A percentile compares a stretch with the other conserved stretches of the same genome.
Evolutionary conservation across 176 grass and related monocot species (phyloP).

Genomic region (Neostapfia colusana): DNA sequence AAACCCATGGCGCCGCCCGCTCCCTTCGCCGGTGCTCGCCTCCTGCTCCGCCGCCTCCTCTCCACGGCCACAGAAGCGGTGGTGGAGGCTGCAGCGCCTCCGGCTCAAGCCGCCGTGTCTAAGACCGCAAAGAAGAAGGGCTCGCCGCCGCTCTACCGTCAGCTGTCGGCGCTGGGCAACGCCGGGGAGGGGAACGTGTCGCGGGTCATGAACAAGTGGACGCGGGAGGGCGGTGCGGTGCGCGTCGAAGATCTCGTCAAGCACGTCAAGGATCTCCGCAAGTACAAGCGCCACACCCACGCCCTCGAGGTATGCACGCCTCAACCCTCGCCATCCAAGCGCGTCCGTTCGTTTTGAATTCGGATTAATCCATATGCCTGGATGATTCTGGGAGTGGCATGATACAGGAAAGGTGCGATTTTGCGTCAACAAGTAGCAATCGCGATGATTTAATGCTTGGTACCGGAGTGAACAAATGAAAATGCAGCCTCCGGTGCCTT

Average conservation of each 20-base stretch:
- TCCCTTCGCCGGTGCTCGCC: conserved; percentile 23
- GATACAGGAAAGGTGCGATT: background rate
- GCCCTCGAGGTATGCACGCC: conserved; percentile 58
- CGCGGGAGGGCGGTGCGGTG: conserved; percentile 42
- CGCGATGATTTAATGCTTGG: background rate
- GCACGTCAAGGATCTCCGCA: conserved; percentile 66
- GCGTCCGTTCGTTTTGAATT: background rate
- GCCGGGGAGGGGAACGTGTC: conserved; percentile 51
- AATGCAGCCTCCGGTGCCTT: background rate
- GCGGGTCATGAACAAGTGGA: conserved; percentile 62
- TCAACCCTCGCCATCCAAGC: background rate
- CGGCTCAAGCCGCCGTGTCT: background rate
- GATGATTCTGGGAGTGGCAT: background rate
- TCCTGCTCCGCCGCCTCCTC: conserved; percentile 39
- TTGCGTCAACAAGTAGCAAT: background rate
- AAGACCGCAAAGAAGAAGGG: background rate
- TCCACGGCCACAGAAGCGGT: conserved; percentile 24
- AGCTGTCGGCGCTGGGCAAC: conserved; percentile 56
- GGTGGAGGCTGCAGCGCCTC: background rate
- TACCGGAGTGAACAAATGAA: background rate
- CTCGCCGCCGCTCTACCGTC: conserved; percentile 45
- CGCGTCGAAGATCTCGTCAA: conserved; percentile 40
- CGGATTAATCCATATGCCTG: background rate
- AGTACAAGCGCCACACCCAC: conserved; percentile 57
- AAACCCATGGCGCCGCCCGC: conserved; percentile 43